Conservation (phyloP, 371 early-diverging fungal genomes). For the Phascolomyces articulosus region DNA sequence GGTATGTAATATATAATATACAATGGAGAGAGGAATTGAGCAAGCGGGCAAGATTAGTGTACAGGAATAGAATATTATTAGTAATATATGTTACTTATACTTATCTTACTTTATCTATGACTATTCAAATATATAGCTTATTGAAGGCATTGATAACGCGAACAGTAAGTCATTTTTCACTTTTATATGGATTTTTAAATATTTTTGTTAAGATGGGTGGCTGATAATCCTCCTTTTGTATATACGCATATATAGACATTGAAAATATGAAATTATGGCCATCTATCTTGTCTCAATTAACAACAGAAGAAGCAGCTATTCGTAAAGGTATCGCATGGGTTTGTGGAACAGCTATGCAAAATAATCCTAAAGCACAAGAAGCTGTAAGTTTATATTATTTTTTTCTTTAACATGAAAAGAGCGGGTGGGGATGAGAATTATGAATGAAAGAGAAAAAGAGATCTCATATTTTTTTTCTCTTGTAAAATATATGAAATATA, state of each 20-base stretch:
- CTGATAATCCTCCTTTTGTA: not conserved
- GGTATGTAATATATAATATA: constrained; percentile 35
- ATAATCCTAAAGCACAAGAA: constrained; percentile 86
- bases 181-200: not conserved
- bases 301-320: constrained; percentile 56
- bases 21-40: not conserved
- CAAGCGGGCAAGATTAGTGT: not conserved
- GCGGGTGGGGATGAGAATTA: too few species aligned
- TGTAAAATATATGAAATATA: not conserved
- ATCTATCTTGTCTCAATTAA: constrained; percentile 65
- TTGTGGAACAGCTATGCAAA: constrained; percentile 91
- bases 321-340: constrained; percentile 88
- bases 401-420: too few species aligned
- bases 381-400: constrained; percentile 60
- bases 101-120: not conserved
- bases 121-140: constrained; percentile 65
- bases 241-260: constrained; percentile 56
- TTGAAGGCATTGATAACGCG: constrained; percentile 96
- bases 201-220: not conserved
- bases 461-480: too few species aligned
- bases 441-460: not conserved
- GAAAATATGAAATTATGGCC: constrained; percentile 90
- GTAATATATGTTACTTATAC: not conserved
- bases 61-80: not conserved
- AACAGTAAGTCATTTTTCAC: constrained; percentile 52